A percentile compares a stretch with the other conserved stretches of the same genome.
phyloP scores from a whole-genome alignment of 2,329 filamentous ascomycete species.

The Fusarium bulbicola region DNA sequence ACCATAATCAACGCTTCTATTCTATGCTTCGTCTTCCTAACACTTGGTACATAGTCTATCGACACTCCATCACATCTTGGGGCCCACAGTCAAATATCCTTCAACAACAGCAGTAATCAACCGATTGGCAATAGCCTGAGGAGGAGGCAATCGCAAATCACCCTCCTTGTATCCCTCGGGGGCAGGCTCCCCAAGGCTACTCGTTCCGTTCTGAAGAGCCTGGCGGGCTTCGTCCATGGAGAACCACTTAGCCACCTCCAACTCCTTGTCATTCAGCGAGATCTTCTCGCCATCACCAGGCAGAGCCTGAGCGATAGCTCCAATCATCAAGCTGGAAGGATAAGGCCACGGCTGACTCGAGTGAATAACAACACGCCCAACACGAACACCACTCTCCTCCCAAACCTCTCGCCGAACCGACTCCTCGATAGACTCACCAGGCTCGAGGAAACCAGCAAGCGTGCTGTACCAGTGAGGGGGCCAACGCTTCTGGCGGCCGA shows the following conservation, averaged over 20 bases:
- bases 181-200: conserved; percentile 71
- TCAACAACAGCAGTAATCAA: conserved; percentile 81
- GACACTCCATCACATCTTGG: conserved; percentile 58
- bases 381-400: conserved; percentile 82
- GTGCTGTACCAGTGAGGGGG: conserved; percentile 89
- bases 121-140: conserved; percentile 92
- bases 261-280: conserved; percentile 86
- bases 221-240: conserved; percentile 80
- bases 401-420: conserved; percentile 85
- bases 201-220: conserved; percentile 73
- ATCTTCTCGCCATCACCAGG: conserved; percentile 79
- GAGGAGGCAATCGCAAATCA: conserved; percentile 79
- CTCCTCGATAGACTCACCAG: conserved; percentile 85
- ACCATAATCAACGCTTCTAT: conserved; percentile 5
- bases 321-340: conserved; percentile 86
- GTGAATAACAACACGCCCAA: conserved; percentile 83
- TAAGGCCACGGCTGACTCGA: conserved; percentile 90
- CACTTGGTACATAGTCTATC: background rate
- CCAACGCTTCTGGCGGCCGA: conserved; percentile 87
- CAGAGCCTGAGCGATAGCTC: conserved; percentile 84
- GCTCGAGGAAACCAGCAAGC: conserved; percentile 86
- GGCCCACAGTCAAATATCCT: conserved; percentile 69
- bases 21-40: background rate
- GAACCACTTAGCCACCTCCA: conserved; percentile 93
- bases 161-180: conserved; percentile 78